phyloP scores from a whole-genome alignment of 192 early-diverging fungal genomes.

The Neocallimastix lanati region DNA sequence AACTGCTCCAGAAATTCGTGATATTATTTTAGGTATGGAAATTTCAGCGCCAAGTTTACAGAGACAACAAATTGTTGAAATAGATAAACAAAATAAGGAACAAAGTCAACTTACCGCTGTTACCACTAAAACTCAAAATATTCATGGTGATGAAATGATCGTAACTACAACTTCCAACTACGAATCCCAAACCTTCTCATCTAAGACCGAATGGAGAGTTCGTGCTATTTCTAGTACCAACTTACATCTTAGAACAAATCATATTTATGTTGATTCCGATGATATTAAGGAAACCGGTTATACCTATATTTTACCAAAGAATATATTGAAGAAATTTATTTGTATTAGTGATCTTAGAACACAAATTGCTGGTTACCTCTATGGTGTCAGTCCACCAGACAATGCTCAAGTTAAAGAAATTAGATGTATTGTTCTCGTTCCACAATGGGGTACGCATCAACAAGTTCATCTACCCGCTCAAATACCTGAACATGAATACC shows the following conservation, averaged over 20 bases:
- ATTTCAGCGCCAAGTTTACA: conserved; percentile 90
- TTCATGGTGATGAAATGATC: conserved; percentile 95
- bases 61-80: conserved; percentile 93
- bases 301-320: conserved; percentile 95
- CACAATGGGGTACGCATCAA: conserved; percentile 95
- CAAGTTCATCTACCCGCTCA: conserved; percentile 74
- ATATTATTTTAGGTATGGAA: conserved; percentile 98
- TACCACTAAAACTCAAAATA: conserved; percentile 89
- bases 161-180: conserved; percentile 94
- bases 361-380: conserved; percentile 88
- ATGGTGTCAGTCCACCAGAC: conserved; percentile 74
- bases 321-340: conserved; percentile 91
- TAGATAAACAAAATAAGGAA: conserved; percentile 87
- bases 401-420: conserved; percentile 92
- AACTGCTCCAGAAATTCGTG: conserved; percentile 90
- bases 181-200: conserved; percentile 90
- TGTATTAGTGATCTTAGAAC: conserved; percentile 83
- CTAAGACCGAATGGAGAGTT: conserved; percentile 97
- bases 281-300: conserved; percentile 87
- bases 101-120: conserved; percentile 86
- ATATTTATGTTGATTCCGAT: conserved; percentile 90
- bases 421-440: conserved; percentile 79
- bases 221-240: conserved; percentile 92
- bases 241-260: conserved; percentile 81
- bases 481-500: conserved; percentile 77